Base-by-base conservation (phyloP, 345 rosid species). In the Rhizophora mangle region DNA sequence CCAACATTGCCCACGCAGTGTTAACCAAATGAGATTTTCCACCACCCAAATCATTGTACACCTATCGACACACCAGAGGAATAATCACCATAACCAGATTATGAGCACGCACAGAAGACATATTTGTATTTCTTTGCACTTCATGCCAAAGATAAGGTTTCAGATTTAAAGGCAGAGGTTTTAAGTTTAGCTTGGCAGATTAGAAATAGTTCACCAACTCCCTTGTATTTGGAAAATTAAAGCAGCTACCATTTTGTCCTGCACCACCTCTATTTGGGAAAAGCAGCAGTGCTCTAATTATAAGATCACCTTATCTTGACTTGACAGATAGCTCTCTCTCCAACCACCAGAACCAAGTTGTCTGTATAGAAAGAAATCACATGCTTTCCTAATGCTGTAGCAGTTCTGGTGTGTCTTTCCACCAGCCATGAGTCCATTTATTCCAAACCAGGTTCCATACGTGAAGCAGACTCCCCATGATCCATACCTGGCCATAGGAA, bases 401-500 rank as follows among this genome's bases (percentile, higher is more conserved):
- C 81, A 73, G 1, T 69, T 82, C 10, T 77, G 55, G 19, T 83
- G 85, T 2, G 70, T 84, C 68, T 59, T 74, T 0, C 89, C 94
- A 3, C 51, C 75, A 8, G 76, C 84, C 55, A 87, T 82, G 7
- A 91, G 37, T 1, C 94, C 89, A 36, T 77, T 81, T n/a, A 88
- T 68, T 15, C 92, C 97, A 52, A 87, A 88, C 95, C 95, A 91
- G 32, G 97, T 87, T 37, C 92, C 95, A 22, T 87, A 91, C 1
- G 86, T 84, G 84, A 83, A 88, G 79, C 97, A 91, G 20, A 86
- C 84, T 63, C 95, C 95, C 95, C 97, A 91, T 0, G 89, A 85
- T 0, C 95, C 97, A 29, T 88, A 88, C 96, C 89, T 89, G 8
- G 21, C 26, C 58, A 3, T 24, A 54, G 9, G 13, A 21, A 20